These are phyloP conservation scores for Cladosporium austrohemisphaericum DNA, from an alignment of 2,329 filamentous ascomycete genomes.

Conservation along the genomic window DNA sequence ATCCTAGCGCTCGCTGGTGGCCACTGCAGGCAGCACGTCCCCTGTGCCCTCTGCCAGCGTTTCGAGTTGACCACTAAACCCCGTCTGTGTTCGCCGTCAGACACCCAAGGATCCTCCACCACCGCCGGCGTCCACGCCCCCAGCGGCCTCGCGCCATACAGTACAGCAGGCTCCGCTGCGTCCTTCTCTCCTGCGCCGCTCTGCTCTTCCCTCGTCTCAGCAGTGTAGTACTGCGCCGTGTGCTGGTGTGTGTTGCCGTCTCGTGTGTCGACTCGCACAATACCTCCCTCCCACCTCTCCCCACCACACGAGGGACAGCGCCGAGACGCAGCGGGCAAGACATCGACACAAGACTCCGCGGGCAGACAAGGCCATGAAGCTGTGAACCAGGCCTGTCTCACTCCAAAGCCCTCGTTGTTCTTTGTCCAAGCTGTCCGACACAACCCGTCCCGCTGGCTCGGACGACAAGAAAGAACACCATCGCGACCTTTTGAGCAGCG, in stretches of 20 bases:
- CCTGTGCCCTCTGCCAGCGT: conserved; percentile 7
- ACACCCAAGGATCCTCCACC: conserved; percentile 4
- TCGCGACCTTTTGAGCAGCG: conserved; percentile 5
- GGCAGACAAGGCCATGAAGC: conserved; percentile 1
- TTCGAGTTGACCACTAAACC: conserved; percentile 12
- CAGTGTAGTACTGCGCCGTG: conserved; percentile 9
- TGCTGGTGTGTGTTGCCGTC: not conserved
- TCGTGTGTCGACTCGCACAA: not conserved
- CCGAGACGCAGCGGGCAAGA: not conserved
- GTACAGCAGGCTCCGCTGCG: no score
- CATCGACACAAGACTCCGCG: not conserved
- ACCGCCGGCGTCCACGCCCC: not conserved
- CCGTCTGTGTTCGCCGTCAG: conserved; percentile 13
- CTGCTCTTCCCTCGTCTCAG: no score
- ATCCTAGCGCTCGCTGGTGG: conserved; percentile 13
- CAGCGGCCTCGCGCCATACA: conserved; percentile 6
- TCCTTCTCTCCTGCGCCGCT: no score
- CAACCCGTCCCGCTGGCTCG: conserved; percentile 8
- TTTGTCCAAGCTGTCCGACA: conserved; percentile 4
- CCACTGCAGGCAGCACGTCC: not conserved
- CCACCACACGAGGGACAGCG: conserved; percentile 1
- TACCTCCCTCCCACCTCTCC: not conserved
- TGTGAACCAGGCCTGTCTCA: conserved; percentile 9
- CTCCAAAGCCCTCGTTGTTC: conserved; percentile 1
- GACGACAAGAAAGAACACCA: conserved; percentile 12